Evolutionary conservation across 106 monocot genomes (phyloP), one percentile per base, ranked within the genome.

Genomic region (Amphibolis antarctica): DNA sequence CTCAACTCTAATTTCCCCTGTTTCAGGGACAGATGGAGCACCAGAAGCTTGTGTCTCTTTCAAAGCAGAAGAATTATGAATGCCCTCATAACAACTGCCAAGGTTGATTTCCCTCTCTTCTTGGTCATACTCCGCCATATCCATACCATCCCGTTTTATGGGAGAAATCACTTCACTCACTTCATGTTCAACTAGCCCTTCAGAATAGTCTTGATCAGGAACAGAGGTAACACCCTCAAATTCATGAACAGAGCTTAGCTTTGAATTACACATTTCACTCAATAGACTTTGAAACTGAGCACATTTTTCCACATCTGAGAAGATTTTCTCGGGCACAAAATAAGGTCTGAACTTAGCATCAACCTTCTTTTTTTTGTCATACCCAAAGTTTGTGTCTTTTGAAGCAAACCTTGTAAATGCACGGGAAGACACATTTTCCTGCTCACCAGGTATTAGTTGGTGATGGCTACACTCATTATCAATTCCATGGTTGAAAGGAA

Each of bases 401-500:
- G 57, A 0, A 30, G 73, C 55, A 58, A 83, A 76, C 49, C 80
- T 36, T 36, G 36, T 36, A 36, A 36, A 36, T 36, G 36, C 65
- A 55, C 50, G 55, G 45, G 59, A 68, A 47, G 78, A 59, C 15
- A 69, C 18, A 58, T 80, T 65, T 9, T 65, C 67, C 13, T 53
- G 69, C 44, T 58, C 66, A 63, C 43, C 12, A 64, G 72, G 22
- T n/a, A 19, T 66, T 58, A 59, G 69, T 15, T 67, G 65, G 45
- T 67, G 65, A 42, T 70, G 68, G 30, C 19, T 67, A 69, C 19
- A 42, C 12, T 58, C 58, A 43, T 18, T 54, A 51, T 71, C 66
- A 46, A 67, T 60, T n/a, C 17, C 50, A 42, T 78, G 66, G 26
- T 76, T 61, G 60, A 45, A 72, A 58, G 86, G 69, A 50, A 80